Percentiles rank a stretch among this genome's conserved stretches.
These are phyloP conservation scores for Fusarium tupiense DNA, from an alignment of 2,329 filamentous ascomycete species.

Conservation along the genomic window DNA sequence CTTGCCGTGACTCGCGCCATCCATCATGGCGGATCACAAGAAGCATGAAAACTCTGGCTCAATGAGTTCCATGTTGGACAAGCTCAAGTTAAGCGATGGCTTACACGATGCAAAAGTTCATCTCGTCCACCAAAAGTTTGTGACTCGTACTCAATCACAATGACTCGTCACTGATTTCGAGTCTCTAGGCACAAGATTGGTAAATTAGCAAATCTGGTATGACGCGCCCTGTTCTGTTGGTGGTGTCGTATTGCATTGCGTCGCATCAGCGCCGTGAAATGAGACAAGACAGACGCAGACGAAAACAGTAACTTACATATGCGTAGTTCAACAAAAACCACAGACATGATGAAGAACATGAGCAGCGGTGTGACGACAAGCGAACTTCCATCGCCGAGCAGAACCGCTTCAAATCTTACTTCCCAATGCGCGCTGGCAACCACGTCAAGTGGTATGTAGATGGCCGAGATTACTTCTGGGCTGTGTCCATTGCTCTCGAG, in stretches of 20 bases:
- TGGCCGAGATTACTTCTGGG: conserved; percentile 93
- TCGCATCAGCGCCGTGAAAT: background rate
- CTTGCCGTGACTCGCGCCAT: conserved; percentile 28
- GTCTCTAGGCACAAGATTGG: conserved; percentile 63
- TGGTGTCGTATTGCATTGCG: background rate
- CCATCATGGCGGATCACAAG: conserved; percentile 45
- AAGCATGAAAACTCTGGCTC: conserved; percentile 16
- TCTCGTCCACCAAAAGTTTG: conserved; percentile 67
- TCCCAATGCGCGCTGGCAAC: conserved; percentile 86
- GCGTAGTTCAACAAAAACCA: conserved; percentile 82
- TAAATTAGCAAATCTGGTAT: conserved; percentile 70
- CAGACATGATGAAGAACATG: conserved; percentile 93
- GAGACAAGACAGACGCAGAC: background rate
- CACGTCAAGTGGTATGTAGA: conserved; percentile 97
- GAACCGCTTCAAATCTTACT: conserved; percentile 90
- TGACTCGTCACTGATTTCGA: conserved; percentile 1
- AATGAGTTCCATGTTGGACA: conserved; percentile 51
- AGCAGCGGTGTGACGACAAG: conserved; percentile 84
- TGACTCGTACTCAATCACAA: conserved; percentile 12
- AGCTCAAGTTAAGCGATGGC: conserved; percentile 61
- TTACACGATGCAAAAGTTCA: conserved; percentile 67
- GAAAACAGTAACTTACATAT: background rate
- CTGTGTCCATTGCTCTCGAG: conserved; percentile 90
- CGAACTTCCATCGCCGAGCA: conserved; percentile 74
- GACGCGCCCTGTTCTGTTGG: conserved; percentile 25